Percentiles rank a stretch among this genome's conserved stretches.
Evolutionary conservation across 768 basidiomycete genomes (phyloP).

Genomic region (Botryobasidium botryosum): DNA sequence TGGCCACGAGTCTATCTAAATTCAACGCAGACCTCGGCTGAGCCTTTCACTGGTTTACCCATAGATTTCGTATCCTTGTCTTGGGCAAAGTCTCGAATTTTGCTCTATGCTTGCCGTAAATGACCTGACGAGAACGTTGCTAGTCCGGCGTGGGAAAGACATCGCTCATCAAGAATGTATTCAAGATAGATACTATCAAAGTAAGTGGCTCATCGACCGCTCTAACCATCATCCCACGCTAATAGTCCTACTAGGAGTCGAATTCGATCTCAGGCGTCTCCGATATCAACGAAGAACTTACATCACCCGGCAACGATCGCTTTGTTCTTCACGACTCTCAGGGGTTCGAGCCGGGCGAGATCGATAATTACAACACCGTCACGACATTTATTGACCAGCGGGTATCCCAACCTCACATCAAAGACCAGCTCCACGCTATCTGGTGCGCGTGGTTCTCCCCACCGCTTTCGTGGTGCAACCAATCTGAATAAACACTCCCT

Average conservation of each 20-base stretch:
- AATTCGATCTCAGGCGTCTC: conserved; percentile 15
- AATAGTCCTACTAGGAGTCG: conserved; percentile 4
- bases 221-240: neutral
- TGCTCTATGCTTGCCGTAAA: neutral
- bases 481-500: neutral
- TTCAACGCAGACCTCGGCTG: no score
- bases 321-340: conserved; percentile 21
- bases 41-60: no score
- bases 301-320: conserved; percentile 14
- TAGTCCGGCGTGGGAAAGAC: conserved; percentile 20
- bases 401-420: conserved; percentile 5
- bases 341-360: no score
- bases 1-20: no score
- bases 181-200: conserved; percentile 15
- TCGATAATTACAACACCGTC: conserved; percentile 16
- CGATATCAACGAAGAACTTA: conserved; percentile 16
- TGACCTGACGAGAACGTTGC: neutral
- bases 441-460: conserved; percentile 15
- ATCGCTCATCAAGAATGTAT: conserved; percentile 18
- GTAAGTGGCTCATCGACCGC: neutral
- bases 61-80: conserved; percentile 18
- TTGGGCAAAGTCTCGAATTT: conserved; percentile 17
- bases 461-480: neutral
- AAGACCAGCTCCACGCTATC: conserved; percentile 17
- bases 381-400: conserved; percentile 15